Evolutionary conservation across 768 basidiomycete species (phyloP).

Genomic region (Obba rivulosa): DNA sequence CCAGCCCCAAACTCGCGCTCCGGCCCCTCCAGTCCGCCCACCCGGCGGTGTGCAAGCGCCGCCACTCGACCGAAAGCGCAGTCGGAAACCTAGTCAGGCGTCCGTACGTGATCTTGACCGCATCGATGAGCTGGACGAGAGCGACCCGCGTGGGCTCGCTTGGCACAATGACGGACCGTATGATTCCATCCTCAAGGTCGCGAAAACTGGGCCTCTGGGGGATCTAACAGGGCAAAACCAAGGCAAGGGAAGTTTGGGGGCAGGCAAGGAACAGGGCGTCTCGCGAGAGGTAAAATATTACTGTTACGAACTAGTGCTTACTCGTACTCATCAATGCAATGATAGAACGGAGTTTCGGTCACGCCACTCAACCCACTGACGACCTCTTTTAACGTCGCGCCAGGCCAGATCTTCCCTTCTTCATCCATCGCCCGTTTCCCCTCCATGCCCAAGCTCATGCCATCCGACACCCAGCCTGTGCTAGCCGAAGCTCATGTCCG

Average conservation of each 20-base stretch:
- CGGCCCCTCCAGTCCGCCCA: neutral
- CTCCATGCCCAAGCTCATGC: no score
- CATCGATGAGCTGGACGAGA: slow-evolving; percentile 77
- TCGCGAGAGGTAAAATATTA: no score
- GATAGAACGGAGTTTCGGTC: no score
- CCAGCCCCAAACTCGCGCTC: neutral
- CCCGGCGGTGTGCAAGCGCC: slow-evolving; percentile 7
- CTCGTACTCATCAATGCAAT: no score
- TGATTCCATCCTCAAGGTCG: slow-evolving; percentile 45
- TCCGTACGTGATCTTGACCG: slow-evolving; percentile 45
- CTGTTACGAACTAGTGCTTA: no score
- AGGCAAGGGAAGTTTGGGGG: no score
- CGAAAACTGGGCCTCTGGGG: neutral
- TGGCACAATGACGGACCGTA: slow-evolving; percentile 76
- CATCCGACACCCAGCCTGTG: no score
- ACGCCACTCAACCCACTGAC: slow-evolving; percentile 7
- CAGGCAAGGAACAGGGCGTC: no score
- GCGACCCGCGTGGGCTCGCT: slow-evolving; percentile 57
- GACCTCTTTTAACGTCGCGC: slow-evolving; percentile 23
- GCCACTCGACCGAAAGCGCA: slow-evolving; percentile 15
- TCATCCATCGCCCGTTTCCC: neutral
- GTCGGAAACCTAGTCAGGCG: slow-evolving; percentile 21
- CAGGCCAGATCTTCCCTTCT: slow-evolving; percentile 27
- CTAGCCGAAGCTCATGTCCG: no score
- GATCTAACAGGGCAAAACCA: no score